These are phyloP conservation scores for Amanita muscaria DNA, from an alignment of 768 basidiomycete species.

Conservation along the genomic window DNA sequence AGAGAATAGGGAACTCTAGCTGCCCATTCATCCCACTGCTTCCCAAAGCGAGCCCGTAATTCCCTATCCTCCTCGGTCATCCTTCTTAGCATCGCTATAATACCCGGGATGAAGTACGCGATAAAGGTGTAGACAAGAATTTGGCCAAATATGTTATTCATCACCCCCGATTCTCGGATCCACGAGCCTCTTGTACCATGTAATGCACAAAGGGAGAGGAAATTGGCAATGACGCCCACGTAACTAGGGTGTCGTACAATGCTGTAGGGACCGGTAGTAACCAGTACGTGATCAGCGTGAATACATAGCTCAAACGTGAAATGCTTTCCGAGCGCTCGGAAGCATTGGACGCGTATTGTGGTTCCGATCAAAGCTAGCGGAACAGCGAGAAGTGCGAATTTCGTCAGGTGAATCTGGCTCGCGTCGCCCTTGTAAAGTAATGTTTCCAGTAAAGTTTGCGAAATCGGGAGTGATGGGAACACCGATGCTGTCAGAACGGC, in stretches of 20 bases:
- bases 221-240: conserved; percentile 21
- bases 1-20: conserved; percentile 24
- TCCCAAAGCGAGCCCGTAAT: conserved; percentile 24
- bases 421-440: conserved; percentile 2
- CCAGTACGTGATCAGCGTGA: conserved; percentile 19
- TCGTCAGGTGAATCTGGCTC: conserved; percentile 6
- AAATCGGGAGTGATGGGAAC: conserved; percentile 2
- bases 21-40: conserved; percentile 24
- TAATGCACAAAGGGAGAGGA: conserved; percentile 19
- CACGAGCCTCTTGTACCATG: conserved; percentile 23
- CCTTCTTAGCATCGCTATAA: conserved; percentile 19
- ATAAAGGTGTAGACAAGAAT: conserved; percentile 19
- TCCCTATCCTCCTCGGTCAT: conserved; percentile 27
- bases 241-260: conserved; percentile 25
- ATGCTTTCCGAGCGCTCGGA: conserved; percentile 5
- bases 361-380: conserved; percentile 5
- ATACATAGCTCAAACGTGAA: conserved; percentile 27
- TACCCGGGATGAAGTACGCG: conserved; percentile 18
- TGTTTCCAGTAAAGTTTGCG: not conserved
- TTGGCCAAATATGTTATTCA: conserved; percentile 16
- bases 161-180: conserved; percentile 24
- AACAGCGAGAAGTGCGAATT: conserved; percentile 10
- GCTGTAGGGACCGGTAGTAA: conserved; percentile 19
- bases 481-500: too few relatives aligned
- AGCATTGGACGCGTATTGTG: conserved; percentile 9